Conservation (phyloP, 2,329 filamentous ascomycete species). For the Ceratocystiopsis brevicomis region DNA sequence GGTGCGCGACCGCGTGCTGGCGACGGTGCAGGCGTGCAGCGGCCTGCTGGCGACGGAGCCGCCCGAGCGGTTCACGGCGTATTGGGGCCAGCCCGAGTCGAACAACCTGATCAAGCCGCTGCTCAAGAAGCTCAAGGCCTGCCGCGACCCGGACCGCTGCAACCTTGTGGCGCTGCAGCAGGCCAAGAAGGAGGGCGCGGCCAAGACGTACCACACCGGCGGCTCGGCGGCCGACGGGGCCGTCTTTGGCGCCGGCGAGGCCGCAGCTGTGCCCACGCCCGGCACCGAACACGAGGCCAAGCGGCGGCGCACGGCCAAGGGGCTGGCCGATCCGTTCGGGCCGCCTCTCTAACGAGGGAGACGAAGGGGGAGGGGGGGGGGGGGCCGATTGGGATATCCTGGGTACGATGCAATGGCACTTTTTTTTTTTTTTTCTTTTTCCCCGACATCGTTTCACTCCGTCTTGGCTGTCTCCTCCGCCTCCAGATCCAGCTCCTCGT, state of each 20-base stretch:
- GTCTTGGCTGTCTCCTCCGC: neutral
- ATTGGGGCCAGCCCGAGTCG: slow-evolving; percentile 31
- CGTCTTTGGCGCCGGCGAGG: slow-evolving; percentile 23
- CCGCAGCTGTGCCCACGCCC: neutral
- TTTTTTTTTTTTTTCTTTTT: too few species aligned
- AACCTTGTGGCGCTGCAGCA: slow-evolving; percentile 52
- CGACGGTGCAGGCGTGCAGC: slow-evolving; percentile 29
- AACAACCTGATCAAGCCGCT: slow-evolving; percentile 35
- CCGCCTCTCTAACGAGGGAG: slow-evolving; percentile 16
- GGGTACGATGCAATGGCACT: too few species aligned
- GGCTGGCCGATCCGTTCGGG: slow-evolving; percentile 28
- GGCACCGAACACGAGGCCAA: slow-evolving; percentile 18
- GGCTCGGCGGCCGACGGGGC: slow-evolving; percentile 20
- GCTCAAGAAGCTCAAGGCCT: slow-evolving; percentile 51
- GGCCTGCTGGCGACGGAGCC: slow-evolving; percentile 37
- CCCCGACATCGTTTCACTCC: too few species aligned
- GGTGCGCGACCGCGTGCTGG: slow-evolving; percentile 29
- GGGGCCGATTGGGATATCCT: too few species aligned
- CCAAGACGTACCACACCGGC: slow-evolving; percentile 11
- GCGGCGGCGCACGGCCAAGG: slow-evolving; percentile 23
- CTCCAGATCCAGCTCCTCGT: slow-evolving; percentile 48
- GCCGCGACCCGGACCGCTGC: slow-evolving; percentile 53
- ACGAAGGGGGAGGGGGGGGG: too few species aligned
- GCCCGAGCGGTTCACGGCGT: slow-evolving; percentile 33
- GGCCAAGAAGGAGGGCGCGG: slow-evolving; percentile 36